Evolutionary conservation across 495 filamentous ascomycete species (phyloP).

Genomic region (Hamigera avellanea): DNA sequence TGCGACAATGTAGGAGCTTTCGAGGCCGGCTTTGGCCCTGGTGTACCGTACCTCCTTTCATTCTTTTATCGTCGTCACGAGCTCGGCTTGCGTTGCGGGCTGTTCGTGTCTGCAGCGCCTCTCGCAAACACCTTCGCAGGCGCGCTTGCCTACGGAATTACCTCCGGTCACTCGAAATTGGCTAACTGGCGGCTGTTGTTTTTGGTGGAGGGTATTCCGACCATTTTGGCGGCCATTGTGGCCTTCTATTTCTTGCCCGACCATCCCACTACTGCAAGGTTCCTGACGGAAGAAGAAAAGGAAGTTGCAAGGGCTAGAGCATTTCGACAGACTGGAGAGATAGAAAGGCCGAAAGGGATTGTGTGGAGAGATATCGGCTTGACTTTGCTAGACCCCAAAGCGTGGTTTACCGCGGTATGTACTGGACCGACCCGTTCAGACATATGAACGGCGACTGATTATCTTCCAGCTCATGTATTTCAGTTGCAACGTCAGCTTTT

Average conservation of each 20-base stretch:
- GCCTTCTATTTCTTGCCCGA: conserved; percentile 65
- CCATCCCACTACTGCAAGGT: conserved; percentile 53
- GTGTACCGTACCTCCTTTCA: conserved; percentile 60
- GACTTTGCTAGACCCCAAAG: conserved; percentile 50
- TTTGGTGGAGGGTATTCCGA: conserved; percentile 72
- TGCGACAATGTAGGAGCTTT: conserved; percentile 18
- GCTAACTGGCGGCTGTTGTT: conserved; percentile 75
- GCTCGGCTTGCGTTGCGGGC: conserved; percentile 61
- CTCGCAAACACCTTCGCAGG: conserved; percentile 77
- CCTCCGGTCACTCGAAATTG: conserved; percentile 51
- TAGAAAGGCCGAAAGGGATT: conserved; percentile 38
- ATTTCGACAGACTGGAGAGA: conserved; percentile 51
- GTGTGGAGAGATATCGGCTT: conserved; percentile 46
- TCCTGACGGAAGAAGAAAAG: conserved; percentile 61
- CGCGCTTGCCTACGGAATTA: conserved; percentile 75
- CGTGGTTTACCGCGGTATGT: conserved; percentile 40
- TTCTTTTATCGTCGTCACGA: conserved; percentile 80
- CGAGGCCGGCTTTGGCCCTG: conserved; percentile 58
- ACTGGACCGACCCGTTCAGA: neutral
- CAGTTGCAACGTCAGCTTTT: conserved; percentile 57
- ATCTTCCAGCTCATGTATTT: conserved; percentile 42
- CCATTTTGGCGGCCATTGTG: conserved; percentile 49
- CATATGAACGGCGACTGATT: too few species aligned
- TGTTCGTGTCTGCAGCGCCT: conserved; percentile 70
- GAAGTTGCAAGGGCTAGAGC: conserved; percentile 52